A percentile compares a stretch with the other conserved stretches of the same genome.
Evolutionary conservation across 1,284 basidiomycete genomes (phyloP).

Genomic region (Ceratobasidium sp.): DNA sequence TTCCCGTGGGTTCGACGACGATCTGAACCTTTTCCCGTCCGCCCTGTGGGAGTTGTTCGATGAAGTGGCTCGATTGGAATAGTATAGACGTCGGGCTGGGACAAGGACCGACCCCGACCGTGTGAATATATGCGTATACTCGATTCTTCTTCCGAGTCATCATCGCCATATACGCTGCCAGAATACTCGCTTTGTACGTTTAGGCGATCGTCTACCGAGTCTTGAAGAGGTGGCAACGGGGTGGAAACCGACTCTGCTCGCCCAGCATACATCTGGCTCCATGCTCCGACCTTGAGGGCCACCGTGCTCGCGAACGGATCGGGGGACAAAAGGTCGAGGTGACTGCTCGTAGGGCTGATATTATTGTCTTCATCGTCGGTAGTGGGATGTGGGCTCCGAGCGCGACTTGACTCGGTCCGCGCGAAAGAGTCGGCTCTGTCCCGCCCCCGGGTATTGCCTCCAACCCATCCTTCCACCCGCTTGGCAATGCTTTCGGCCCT

Average conservation of each 20-base stretch:
- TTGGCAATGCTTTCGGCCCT: background rate
- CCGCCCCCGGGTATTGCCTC: background rate
- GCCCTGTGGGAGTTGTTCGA: constrained; percentile 3
- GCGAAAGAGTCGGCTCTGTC: constrained; percentile 1
- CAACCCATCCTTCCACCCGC: constrained; percentile 5
- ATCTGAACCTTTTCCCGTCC: constrained; percentile 14
- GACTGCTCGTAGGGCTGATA: constrained; percentile 28
- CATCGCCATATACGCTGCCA: constrained; percentile 26
- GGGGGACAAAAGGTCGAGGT: constrained; percentile 31
- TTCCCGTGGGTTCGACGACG: constrained; percentile 6
- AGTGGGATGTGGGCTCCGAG: constrained; percentile 2
- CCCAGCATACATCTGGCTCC: constrained; percentile 37
- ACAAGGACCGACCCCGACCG: constrained; percentile 31
- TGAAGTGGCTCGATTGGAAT: constrained; percentile 35
- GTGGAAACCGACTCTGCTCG: background rate
- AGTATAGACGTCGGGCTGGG: constrained; percentile 30
- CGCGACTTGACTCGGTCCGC: constrained; percentile 4
- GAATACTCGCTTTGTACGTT: constrained; percentile 7
- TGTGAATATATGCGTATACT: constrained; percentile 40
- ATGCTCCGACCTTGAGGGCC: constrained; percentile 30
- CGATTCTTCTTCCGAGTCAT: constrained; percentile 32
- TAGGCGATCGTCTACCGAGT: constrained; percentile 9
- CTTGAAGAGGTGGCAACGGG: background rate
- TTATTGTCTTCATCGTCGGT: constrained; percentile 23
- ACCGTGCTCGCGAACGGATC: constrained; percentile 38